These are phyloP conservation scores for Xerophyta viscosa DNA, from an alignment of 106 monocot genomes.

Conservation along the genomic window DNA sequence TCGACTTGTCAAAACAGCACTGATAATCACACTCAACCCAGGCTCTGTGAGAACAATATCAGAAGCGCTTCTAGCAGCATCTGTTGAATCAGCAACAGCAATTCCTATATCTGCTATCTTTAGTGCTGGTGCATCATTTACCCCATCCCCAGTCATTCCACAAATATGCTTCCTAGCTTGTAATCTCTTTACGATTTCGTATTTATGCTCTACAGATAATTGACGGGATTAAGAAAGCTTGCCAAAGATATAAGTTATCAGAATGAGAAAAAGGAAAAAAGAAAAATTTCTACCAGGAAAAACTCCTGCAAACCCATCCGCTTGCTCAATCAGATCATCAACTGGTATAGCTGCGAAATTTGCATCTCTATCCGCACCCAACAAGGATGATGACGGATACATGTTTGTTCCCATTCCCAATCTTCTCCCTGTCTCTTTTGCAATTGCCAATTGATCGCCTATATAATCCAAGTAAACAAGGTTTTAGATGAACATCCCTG, in stretches of 20 bases:
- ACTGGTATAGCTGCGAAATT: slow-evolving; percentile 13
- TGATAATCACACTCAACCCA: slow-evolving; percentile 26
- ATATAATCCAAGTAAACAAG: too few relatives aligned
- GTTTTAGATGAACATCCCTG: too few relatives aligned
- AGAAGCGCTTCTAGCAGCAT: slow-evolving; percentile 24
- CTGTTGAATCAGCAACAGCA: slow-evolving; percentile 29
- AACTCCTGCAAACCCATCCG: slow-evolving; percentile 26
- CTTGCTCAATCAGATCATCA: slow-evolving; percentile 18
- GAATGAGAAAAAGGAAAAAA: not conserved
- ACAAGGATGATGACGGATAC: slow-evolving; percentile 26
- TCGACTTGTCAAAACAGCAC: slow-evolving; percentile 26
- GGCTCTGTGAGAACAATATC: slow-evolving; percentile 29
- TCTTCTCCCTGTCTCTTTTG: slow-evolving; percentile 23
- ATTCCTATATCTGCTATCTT: slow-evolving; percentile 28
- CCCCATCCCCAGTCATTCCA: slow-evolving; percentile 33
- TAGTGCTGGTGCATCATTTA: slow-evolving; percentile 28
- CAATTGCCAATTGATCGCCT: slow-evolving; percentile 29
- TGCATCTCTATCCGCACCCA: slow-evolving; percentile 13
- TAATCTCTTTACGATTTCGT: slow-evolving; percentile 21
- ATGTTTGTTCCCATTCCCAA: too few relatives aligned
- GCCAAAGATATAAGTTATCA: not conserved
- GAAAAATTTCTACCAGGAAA: slow-evolving; percentile 10
- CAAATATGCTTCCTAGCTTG: slow-evolving; percentile 26
- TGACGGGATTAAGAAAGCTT: not conserved
- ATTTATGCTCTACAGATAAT: slow-evolving; percentile 18